Evolutionary conservation across 2,329 filamentous ascomycete species (phyloP).

Genomic region (Golovinomyces cichoracearum): DNA sequence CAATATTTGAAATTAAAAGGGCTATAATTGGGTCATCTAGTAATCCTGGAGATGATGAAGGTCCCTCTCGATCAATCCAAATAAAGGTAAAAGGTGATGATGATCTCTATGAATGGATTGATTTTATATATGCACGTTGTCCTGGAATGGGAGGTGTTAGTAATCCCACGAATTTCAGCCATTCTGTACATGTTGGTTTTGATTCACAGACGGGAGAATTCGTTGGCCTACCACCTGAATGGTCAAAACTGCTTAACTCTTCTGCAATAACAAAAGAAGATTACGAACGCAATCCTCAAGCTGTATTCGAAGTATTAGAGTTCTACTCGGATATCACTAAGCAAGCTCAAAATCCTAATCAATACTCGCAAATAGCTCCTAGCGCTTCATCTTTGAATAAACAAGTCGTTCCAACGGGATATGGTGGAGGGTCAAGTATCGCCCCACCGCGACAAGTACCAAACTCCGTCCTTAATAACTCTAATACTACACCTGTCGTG

Average conservation of each 20-base stretch:
- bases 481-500: constrained; percentile 9
- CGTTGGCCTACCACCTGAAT: constrained; percentile 78
- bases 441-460: constrained; percentile 43
- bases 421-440: constrained; percentile 27
- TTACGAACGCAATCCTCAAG: constrained; percentile 88
- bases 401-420: constrained; percentile 38
- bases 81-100: constrained; percentile 89
- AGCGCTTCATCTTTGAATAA: constrained; percentile 29
- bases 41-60: constrained; percentile 47
- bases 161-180: constrained; percentile 94
- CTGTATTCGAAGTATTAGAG: constrained; percentile 53
- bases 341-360: constrained; percentile 41
- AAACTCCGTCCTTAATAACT: constrained; percentile 18
- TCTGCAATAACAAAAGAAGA: constrained; percentile 97
- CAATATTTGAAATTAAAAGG: constrained; percentile 82
- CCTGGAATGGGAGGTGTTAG: constrained; percentile 95
- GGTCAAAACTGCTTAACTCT: constrained; percentile 86
- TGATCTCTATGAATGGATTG: constrained; percentile 96
- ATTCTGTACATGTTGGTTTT: constrained; percentile 91
- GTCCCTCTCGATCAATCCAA: constrained; percentile 57
- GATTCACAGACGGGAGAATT: constrained; percentile 89
- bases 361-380: constrained; percentile 41
- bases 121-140: constrained; percentile 88
- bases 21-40: constrained; percentile 39
- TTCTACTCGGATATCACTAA: constrained; percentile 70